Evolutionary conservation across 768 basidiomycete genomes (phyloP), one percentile per base, ranked within the genome.

Genomic region (Amanita jacksonii): DNA sequence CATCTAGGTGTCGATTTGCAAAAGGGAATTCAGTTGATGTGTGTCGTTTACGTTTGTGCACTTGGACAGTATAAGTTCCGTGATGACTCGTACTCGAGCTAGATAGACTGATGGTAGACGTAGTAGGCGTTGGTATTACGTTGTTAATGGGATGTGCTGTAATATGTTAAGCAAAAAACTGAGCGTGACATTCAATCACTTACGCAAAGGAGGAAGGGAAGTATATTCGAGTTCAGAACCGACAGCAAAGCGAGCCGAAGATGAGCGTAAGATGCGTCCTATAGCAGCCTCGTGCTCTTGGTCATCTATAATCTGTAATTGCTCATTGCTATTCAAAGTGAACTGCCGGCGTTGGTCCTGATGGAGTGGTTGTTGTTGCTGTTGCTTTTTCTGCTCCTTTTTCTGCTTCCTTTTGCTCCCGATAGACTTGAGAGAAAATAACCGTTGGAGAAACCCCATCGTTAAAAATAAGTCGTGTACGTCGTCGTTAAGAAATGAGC

Each of bases 61-160:
- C 68, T n/a, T 74, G 84, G 41, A 87, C 85, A 32, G 72, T 78
- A 57, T 84, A 89, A 18, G 76, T 81, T 15, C 77, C 75, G 31
- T 71, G 70, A 42, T 67, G 69, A 47, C 65, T 72, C 12, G 68
- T 58, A 45, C 61, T 73, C 45, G 68, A 59, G 53, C 74, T 81
- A 5, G 71, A 68, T 23, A 79, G 55, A 50, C 77, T 80, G 13
- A 67, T 55, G 3, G 72, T 68, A 6, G 80, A 78, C 13, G 68
- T 62, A 12, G 64, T 62, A 18, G 78, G 73, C 4, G 62, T 66
- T 44, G 69, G 66, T 10, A 74, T 53, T 19, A 81, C 65, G 38
- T 67, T 62, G 51, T 85, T 75, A 28, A 82, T 79, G 8, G 84
- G 83, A 54, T 85, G 82, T 8, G 79, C 79, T 81, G 43, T 24